Evolutionary conservation across 2,329 filamentous ascomycete species (phyloP).

Genomic region (Fusarium guadeloupense): DNA sequence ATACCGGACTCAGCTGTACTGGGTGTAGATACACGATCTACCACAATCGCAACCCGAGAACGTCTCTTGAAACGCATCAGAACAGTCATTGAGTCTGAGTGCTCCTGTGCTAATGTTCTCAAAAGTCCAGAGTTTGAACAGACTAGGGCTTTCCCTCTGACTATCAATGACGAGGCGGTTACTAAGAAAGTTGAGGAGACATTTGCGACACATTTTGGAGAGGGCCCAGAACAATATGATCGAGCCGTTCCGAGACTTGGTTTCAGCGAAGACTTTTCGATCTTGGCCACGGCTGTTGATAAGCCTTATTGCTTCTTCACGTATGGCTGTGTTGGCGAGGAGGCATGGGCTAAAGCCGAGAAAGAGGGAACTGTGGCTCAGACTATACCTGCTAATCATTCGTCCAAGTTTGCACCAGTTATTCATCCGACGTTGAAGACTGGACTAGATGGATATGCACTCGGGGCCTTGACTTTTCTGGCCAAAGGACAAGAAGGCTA

Average conservation of each 20-base stretch:
- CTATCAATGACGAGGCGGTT: slow-evolving; percentile 60
- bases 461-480: slow-evolving; percentile 8
- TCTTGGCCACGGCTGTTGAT: slow-evolving; percentile 33
- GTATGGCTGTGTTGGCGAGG: slow-evolving; percentile 24
- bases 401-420: slow-evolving; percentile 38
- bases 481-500: background rate
- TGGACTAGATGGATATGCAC: slow-evolving; percentile 14
- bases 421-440: slow-evolving; percentile 39
- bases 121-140: slow-evolving; percentile 54
- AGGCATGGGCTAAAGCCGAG: slow-evolving; percentile 27
- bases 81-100: slow-evolving; percentile 62
- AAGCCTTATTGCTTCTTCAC: slow-evolving; percentile 38
- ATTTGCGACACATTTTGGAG: slow-evolving; percentile 58
- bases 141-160: slow-evolving; percentile 56
- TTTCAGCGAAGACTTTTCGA: slow-evolving; percentile 65
- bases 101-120: slow-evolving; percentile 56
- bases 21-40: slow-evolving; percentile 53
- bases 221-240: slow-evolving; percentile 38
- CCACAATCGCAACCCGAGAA: slow-evolving; percentile 44
- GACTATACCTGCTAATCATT: slow-evolving; percentile 40
- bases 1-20: slow-evolving; percentile 55
- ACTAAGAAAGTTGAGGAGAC: slow-evolving; percentile 53
- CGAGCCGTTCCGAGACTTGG: slow-evolving; percentile 52
- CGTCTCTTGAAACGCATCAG: slow-evolving; percentile 50
- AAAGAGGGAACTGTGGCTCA: slow-evolving; percentile 23